These are phyloP conservation scores for Termitomyces sp. DNA, from an alignment of 768 basidiomycete genomes.

Conservation along the genomic window DNA sequence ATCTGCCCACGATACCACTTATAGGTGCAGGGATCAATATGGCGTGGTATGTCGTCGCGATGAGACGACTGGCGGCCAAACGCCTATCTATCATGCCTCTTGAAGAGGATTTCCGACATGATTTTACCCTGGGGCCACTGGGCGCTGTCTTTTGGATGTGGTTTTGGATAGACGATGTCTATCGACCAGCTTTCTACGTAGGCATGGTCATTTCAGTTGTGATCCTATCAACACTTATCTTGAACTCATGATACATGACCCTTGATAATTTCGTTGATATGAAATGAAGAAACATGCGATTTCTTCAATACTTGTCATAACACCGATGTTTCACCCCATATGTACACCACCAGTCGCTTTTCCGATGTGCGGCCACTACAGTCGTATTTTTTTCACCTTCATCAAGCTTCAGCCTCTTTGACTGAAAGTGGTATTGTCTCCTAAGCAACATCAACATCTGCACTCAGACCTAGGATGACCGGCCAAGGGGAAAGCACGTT, in stretches of 20 bases:
- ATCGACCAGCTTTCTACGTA: neutral
- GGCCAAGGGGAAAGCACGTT: no score
- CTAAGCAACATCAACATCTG: no score
- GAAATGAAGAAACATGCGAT: no score
- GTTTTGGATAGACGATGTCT: conserved; percentile 30
- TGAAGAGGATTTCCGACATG: conserved; percentile 4
- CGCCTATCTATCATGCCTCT: neutral
- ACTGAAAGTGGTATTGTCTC: no score
- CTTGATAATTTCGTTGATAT: no score
- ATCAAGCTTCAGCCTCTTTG: no score
- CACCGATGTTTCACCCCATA: no score
- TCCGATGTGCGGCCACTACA: no score
- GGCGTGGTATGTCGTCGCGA: conserved; percentile 66
- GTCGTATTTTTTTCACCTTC: no score
- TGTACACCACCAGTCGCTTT: no score
- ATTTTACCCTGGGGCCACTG: conserved; percentile 31
- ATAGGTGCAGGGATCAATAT: conserved; percentile 60
- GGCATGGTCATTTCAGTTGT: neutral
- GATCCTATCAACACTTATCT: neutral
- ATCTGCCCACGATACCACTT: conserved; percentile 48
- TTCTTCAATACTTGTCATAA: no score
- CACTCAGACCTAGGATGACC: no score
- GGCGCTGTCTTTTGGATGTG: conserved; percentile 43
- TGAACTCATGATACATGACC: neutral
- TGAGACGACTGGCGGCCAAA: conserved; percentile 44